Percentiles rank a stretch among this genome's conserved stretches.
Conservation (phyloP, 2,329 filamentous ascomycete species). For the Zalaria sp. region DNA sequence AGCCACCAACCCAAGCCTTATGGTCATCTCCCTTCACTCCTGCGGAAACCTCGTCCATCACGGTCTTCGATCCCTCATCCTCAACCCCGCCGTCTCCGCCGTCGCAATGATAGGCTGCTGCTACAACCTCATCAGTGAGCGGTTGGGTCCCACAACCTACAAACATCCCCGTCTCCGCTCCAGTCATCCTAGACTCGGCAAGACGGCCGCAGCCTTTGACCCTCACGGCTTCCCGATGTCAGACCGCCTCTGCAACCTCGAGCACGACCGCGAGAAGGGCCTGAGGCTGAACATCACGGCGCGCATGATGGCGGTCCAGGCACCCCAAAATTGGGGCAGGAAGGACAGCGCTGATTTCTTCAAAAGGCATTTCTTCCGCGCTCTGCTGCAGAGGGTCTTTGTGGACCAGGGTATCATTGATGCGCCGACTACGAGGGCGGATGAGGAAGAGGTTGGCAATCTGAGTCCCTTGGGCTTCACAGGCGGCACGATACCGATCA, state of each 20-base stretch:
- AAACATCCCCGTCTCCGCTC: conserved; percentile 69
- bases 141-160: conserved; percentile 72
- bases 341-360: conserved; percentile 79
- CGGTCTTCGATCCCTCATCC: conserved; percentile 68
- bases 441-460: conserved; percentile 38
- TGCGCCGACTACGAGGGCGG: conserved; percentile 29
- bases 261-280: conserved; percentile 32
- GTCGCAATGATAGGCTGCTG: conserved; percentile 95
- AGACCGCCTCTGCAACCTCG: conserved; percentile 43
- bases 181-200: conserved; percentile 51
- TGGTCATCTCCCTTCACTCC: conserved; percentile 92
- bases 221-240: conserved; percentile 94
- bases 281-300: conserved; percentile 89
- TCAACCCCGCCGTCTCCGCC: conserved; percentile 75
- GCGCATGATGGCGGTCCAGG: conserved; percentile 96
- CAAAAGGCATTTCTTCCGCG: conserved; percentile 82
- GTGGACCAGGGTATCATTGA: conserved; percentile 68
- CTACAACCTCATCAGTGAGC: conserved; percentile 91
- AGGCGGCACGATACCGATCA: conserved; percentile 59
- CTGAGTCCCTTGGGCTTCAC: conserved; percentile 19
- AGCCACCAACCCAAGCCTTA: conserved; percentile 36
- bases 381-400: conserved; percentile 82
- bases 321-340: conserved; percentile 78
- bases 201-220: conserved; percentile 60
- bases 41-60: conserved; percentile 97